phyloP scores from a whole-genome alignment of 2,329 filamentous ascomycete genomes.

The Paraconiothyrium sp. region DNA sequence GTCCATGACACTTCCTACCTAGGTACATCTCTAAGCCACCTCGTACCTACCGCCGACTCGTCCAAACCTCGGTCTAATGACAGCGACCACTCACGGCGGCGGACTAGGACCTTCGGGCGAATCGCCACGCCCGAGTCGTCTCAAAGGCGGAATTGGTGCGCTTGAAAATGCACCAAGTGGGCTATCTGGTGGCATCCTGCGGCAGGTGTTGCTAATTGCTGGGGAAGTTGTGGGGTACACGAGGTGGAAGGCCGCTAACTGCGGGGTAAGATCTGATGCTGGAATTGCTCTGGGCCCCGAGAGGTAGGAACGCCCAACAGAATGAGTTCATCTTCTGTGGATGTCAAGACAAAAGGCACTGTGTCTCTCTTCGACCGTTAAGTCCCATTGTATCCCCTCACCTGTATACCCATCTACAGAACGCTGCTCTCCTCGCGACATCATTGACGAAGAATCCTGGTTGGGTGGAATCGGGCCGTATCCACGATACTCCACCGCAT shows the following conservation, averaged over 20 bases:
- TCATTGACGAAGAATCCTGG: neutral
- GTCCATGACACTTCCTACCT: too few species aligned
- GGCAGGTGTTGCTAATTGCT: neutral
- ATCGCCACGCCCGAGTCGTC: constrained; percentile 1
- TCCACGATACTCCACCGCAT: neutral
- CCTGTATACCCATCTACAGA: too few species aligned
- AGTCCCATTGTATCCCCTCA: too few species aligned
- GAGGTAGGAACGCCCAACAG: too few species aligned
- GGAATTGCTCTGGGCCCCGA: neutral
- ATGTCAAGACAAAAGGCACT: too few species aligned
- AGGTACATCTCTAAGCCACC: neutral
- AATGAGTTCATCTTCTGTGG: too few species aligned
- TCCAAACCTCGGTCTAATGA: neutral
- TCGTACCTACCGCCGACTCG: neutral
- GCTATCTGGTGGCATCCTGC: neutral
- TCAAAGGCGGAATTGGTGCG: neutral
- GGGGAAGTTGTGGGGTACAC: constrained; percentile 6
- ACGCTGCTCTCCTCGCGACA: neutral
- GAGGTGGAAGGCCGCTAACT: neutral
- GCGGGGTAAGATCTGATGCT: neutral
- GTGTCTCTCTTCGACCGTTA: too few species aligned
- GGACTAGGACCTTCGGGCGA: neutral
- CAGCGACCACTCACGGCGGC: neutral
- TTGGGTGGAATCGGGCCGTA: too few species aligned
- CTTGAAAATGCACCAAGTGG: neutral